These are phyloP conservation scores for Didymella lethalis DNA, from an alignment of 2,329 filamentous ascomycete genomes.

Conservation along the genomic window DNA sequence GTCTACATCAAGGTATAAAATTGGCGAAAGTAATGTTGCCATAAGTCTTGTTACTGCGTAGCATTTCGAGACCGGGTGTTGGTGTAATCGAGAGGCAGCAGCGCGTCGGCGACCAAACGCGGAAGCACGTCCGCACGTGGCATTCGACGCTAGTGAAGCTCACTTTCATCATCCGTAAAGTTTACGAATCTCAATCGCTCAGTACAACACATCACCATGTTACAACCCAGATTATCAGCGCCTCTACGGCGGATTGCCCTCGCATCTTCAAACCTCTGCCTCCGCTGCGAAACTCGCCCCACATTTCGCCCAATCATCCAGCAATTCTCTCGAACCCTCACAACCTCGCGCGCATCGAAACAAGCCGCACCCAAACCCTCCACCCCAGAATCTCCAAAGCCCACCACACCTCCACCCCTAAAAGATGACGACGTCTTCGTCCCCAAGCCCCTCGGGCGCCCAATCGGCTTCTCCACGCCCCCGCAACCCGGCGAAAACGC, in stretches of 20 bases:
- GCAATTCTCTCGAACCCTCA: conserved; percentile 34
- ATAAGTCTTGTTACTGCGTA: too few relatives aligned
- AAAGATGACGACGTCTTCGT: conserved; percentile 53
- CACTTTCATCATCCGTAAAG: conserved; percentile 23
- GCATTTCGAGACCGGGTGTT: conserved; percentile 4
- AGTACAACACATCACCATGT: conserved; percentile 32
- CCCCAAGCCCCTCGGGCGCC: conserved; percentile 67
- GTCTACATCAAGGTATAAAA: conserved; percentile 2
- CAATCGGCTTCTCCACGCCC: conserved; percentile 80
- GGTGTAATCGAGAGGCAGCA: conserved; percentile 29
- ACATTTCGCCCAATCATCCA: conserved; percentile 10
- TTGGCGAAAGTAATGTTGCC: neutral
- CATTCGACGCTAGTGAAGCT: conserved; percentile 25
- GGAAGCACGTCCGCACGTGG: conserved; percentile 31
- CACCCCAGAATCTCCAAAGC: conserved; percentile 10
- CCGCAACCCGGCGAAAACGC: conserved; percentile 83
- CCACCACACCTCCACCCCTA: conserved; percentile 16
- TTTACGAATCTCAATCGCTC: conserved; percentile 6
- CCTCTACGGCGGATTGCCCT: conserved; percentile 28
- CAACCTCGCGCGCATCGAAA: conserved; percentile 34
- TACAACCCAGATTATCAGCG: conserved; percentile 42
- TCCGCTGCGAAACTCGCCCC: conserved; percentile 27
- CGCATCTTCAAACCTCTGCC: conserved; percentile 26
- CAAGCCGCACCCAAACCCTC: conserved; percentile 31
- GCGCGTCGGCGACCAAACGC: conserved; percentile 23